These are phyloP conservation scores for Paramecium tetraurelia DNA, from an alignment of 73 alveolate species.

Conservation along the genomic window DNA sequence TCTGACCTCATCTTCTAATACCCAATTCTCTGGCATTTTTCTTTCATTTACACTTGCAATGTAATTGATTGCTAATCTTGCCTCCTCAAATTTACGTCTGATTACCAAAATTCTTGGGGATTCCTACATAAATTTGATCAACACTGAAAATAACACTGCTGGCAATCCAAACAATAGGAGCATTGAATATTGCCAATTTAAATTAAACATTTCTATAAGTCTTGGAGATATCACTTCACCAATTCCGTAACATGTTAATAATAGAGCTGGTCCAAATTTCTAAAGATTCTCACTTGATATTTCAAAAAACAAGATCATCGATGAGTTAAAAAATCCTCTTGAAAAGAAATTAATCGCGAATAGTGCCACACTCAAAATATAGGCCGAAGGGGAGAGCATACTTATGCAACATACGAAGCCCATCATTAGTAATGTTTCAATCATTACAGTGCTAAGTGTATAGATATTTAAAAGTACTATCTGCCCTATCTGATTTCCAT, in stretches of 20 bases:
- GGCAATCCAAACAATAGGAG: neutral
- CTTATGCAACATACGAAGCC: neutral
- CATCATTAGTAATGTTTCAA: slow-evolving; percentile 17
- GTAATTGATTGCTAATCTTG: neutral
- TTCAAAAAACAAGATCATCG: slow-evolving; percentile 19
- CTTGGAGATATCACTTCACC: slow-evolving; percentile 5
- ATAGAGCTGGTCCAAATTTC: slow-evolving; percentile 12
- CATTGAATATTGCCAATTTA: slow-evolving; percentile 3
- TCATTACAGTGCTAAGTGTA: neutral
- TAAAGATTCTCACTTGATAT: neutral
- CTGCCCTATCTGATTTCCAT: slow-evolving; percentile 42
- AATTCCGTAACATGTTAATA: slow-evolving; percentile 1
- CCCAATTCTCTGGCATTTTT: slow-evolving; percentile 13
- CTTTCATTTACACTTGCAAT: slow-evolving; percentile 11
- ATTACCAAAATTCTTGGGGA: slow-evolving; percentile 9
- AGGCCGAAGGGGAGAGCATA: neutral
- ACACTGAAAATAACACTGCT: neutral
- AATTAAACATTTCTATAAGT: neutral
- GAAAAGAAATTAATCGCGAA: neutral
- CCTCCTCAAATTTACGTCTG: slow-evolving; percentile 13
- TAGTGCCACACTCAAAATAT: neutral
- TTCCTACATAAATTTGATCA: slow-evolving; percentile 9
- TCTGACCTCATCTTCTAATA: slow-evolving; percentile 12
- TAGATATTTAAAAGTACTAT: neutral
- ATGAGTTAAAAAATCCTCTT: slow-evolving; percentile 17